phyloP scores from a whole-genome alignment of 768 basidiomycete genomes.

The Boletus reticulatus region DNA sequence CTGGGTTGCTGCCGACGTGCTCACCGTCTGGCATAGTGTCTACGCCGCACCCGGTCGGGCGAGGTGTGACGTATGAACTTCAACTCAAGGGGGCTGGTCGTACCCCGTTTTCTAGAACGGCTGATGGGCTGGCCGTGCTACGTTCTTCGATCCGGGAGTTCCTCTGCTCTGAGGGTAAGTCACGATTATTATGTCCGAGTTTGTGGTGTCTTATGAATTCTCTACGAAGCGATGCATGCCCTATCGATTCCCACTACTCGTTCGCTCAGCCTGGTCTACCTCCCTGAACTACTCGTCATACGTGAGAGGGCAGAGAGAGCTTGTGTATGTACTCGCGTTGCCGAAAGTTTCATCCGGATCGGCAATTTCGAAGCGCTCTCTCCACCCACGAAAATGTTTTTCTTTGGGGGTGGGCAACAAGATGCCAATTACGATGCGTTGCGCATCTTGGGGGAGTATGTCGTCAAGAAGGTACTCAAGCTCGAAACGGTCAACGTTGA shows the following conservation, averaged over 20 bases:
- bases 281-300: slow-evolving; percentile 68
- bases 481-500: slow-evolving; percentile 37
- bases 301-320: slow-evolving; percentile 76
- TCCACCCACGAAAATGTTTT: slow-evolving; percentile 58
- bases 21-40: slow-evolving; percentile 47
- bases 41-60: slow-evolving; percentile 66
- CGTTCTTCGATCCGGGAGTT: slow-evolving; percentile 94
- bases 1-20: not conserved
- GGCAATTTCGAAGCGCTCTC: slow-evolving; percentile 89
- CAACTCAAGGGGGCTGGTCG: slow-evolving; percentile 95
- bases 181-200: not conserved
- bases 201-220: slow-evolving; percentile 34
- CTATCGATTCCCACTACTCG: slow-evolving; percentile 87
- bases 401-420: slow-evolving; percentile 79
- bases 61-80: slow-evolving; percentile 66
- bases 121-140: slow-evolving; percentile 94
- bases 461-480: slow-evolving; percentile 56
- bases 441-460: slow-evolving; percentile 74
- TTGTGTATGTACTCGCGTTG: slow-evolving; percentile 75
- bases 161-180: slow-evolving; percentile 81
- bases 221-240: slow-evolving; percentile 64
- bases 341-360: slow-evolving; percentile 89
- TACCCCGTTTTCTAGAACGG: slow-evolving; percentile 89
- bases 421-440: slow-evolving; percentile 72
- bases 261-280: slow-evolving; percentile 73